These are phyloP conservation scores for Trichoderma polysporum DNA, from an alignment of 2,329 filamentous ascomycete species.

Conservation along the genomic window DNA sequence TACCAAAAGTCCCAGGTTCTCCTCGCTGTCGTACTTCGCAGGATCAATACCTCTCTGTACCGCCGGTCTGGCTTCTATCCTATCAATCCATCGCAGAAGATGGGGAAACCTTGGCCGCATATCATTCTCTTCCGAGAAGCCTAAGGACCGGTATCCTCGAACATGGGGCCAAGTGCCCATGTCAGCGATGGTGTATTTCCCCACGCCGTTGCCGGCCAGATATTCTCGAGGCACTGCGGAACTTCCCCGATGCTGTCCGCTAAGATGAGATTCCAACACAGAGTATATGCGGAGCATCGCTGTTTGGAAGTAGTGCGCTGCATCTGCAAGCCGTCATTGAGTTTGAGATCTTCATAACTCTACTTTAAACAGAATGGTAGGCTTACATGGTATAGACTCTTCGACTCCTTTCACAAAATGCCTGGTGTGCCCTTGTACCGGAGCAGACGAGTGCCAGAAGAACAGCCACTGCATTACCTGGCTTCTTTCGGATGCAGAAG, in stretches of 20 bases:
- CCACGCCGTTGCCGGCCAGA: not conserved
- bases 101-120: conserved; percentile 1
- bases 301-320: not conserved
- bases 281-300: conserved; percentile 1
- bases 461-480: conserved; percentile 4
- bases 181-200: conserved; percentile 4
- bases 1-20: not conserved
- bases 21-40: conserved; percentile 1
- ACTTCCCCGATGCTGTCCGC: not conserved
- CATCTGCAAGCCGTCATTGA: not conserved
- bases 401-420: not conserved
- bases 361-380: not conserved
- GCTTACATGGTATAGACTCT: not conserved
- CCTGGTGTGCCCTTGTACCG: not conserved
- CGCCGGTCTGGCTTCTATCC: not conserved
- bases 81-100: conserved; percentile 11
- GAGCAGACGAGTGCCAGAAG: conserved; percentile 6
- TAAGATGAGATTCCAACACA: conserved; percentile 1
- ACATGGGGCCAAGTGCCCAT: conserved; percentile 8
- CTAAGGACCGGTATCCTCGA: not conserved
- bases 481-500: not conserved
- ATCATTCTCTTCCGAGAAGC: not conserved
- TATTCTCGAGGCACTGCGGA: not conserved
- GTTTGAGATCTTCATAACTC: not conserved
- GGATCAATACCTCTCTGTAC: conserved; percentile 6